These are phyloP conservation scores for Cynanchum wilfordii DNA, from an alignment of 257 asterid genomes.

Conservation along the genomic window DNA sequence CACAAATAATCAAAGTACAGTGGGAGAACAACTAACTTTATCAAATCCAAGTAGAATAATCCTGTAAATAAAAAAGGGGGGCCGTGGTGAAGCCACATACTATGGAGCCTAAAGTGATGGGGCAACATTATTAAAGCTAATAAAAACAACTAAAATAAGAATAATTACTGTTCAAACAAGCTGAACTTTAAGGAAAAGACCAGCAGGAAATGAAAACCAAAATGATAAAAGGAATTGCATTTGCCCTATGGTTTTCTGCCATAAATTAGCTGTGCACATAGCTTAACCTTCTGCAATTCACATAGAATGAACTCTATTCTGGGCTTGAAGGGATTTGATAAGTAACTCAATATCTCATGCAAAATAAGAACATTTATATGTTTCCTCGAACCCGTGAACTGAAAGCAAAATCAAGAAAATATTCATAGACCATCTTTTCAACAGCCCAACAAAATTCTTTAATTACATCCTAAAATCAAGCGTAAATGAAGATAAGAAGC, in stretches of 20 bases:
- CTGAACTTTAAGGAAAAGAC: not conserved
- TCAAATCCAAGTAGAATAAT: not conserved
- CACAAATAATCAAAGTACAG: not conserved
- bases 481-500: not conserved
- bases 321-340: not conserved
- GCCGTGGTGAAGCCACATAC: not conserved
- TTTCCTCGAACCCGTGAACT: not conserved
- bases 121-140: not conserved
- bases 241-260: not conserved
- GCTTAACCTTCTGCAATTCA: not conserved
- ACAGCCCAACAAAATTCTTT: not conserved
- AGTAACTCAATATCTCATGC: slow-evolving; percentile 1
- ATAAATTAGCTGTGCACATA: not conserved
- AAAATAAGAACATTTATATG: not conserved
- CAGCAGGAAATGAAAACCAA: not conserved
- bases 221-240: not conserved
- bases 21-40: not conserved
- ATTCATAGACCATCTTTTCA: not conserved
- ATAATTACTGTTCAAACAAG: not conserved
- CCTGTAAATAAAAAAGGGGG: not conserved
- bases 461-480: not conserved
- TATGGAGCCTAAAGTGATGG: not conserved
- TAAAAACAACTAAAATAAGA: not conserved
- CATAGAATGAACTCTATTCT: not conserved
- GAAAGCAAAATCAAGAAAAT: not conserved